Base-by-base conservation (phyloP, 192 early-diverging fungal species). In the Gaertneriomyces semiglobifer region DNA sequence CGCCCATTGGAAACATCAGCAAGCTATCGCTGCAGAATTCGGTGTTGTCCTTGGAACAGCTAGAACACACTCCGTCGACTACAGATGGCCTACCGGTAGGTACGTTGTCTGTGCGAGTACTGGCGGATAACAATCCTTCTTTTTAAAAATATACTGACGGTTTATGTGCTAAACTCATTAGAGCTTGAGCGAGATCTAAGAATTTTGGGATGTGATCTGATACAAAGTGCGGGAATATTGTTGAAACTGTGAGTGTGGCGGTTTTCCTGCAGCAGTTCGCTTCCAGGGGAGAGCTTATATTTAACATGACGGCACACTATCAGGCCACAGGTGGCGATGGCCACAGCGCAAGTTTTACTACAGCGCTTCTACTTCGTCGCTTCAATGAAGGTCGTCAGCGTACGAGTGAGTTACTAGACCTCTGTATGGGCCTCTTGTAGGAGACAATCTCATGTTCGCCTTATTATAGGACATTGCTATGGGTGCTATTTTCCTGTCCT, bases 281-380 rank as follows among this genome's bases (percentile, higher is more conserved):
- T 2, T 33, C 25, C 2, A 33, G 50, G n/a, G 20, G 6, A n/a
- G 6, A 52, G 6, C 6, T 20, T 52, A 18, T 20, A 4, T 4
- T 33, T 38, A 44, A 55, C 33, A n/a, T n/a, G n/a, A n/a, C n/a
- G n/a, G n/a, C n/a, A 56, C 57, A 44, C 19, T 61, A 50, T 68
- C 71, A 93, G 94, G 16, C 93, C 95, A 6, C 96, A 99, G 57
- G 88, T 89, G 9, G 89, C 92, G 1, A 91, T 94, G 83, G 94
- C 94, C n/a, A 96, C 93, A 44, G 93, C 94, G 3, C 94, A 98
- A 72, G 89, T 94, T 1, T 77, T 99, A 44, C 88, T 98, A 40
- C 92, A 95, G 55, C 88, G 95, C 0, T 97, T 97, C 86, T 99
- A 88, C 74, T 92, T 83, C 57, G 65, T 90, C 44, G 86, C 90